Base-by-base conservation (phyloP, 1,139 yeast genomes). In the Fermentozyma sake region DNA sequence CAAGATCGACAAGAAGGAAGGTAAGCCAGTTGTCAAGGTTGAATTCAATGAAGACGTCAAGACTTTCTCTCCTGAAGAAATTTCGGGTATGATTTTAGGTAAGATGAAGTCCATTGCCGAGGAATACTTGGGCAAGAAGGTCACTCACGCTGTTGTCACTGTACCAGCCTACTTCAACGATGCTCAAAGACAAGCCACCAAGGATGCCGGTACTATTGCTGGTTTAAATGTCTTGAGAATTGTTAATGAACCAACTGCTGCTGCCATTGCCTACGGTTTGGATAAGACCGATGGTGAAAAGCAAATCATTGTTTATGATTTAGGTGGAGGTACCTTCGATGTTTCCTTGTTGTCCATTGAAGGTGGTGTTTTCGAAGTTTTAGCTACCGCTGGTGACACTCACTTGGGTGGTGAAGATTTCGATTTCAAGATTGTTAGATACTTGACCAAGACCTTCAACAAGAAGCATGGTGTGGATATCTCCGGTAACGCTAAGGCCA, bases 111-210 rank as follows among this genome's bases (percentile, higher is more conserved):
- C 81, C 48, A 86, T 85, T 52, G 95, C 95, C 38, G 95, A 86
- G 68, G 91, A 84, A 50, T 85, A 84, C 63, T 70, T 86, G 46
- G 96, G 96, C 43, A 75, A 80, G 55, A 76, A 80, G 58, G 95
- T 86, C 40, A 83, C 93, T 32, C 93, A 87, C 50, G 96, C 96
- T 21, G 96, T 87, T 42, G 95, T 87, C 41, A 87, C 96, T 26
- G 96, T 89, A 33, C 97, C 97, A 33, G 97, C 97, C 32, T 89
- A 89, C 68, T 89, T 89, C 71, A 91, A 89, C 61, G 97, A 89
- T 64, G 95, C 97, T 34, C 97, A 89, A 69, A 82, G 96, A 72
- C 96, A 89, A 64, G 97, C 97, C 38, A 89, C 97, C 41, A 87
- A 89, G 71, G 96, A 87, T 61, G 96, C 97, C 31, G 97, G 96